Base-by-base conservation (phyloP, 352 stramenopile species). In the Globisporangium ultimum region DNA sequence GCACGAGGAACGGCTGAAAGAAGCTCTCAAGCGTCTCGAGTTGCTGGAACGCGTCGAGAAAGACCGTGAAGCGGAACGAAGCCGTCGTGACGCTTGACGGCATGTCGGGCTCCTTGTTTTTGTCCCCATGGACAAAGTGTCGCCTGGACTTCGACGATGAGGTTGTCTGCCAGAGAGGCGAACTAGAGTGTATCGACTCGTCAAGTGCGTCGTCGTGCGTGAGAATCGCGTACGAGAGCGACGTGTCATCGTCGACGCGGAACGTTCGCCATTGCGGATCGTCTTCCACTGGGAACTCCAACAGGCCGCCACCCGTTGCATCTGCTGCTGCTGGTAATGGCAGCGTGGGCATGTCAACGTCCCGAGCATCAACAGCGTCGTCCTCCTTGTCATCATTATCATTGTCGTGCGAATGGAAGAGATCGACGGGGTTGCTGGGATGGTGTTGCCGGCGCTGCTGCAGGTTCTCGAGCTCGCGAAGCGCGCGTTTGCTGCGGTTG, bases 11-110 rank as follows among this genome's bases (percentile, higher is more conserved):
- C 8, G 76, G 72, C 22, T 60, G 60, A 36, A 93, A 89, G 58
- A 91, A 90, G 9, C 49, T 34, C 18, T 77, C 68, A 2, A 91
- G 55, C 10, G 80, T 87, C 57, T 83, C 72, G 7, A 93, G 56
- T 1, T 63, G 64, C 58, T 93, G 84, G 24, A 91, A 89, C 24
- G 56, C 66, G 51, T 91, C 84, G 0, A 91, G 28, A 17, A 91
- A 85, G 1, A 91, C 72, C 0, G 78, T 91, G 28, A 91, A 71
- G 18, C 74, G 76, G 40, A 85, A 87, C 42, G 61, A 46, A 10
- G 55, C 61, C 59, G 18, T 65, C 48, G 0, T 67, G 51, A 11
- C 65, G 48, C 2, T 64, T 68, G 47, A 36, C 59, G 7, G 18
- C 41, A 42, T 70, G 55, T 34, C 64, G 42, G n/a, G 55, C 53